Base-by-base conservation (phyloP, 2,329 filamentous ascomycete genomes). In the Colletotrichum coccodes region DNA sequence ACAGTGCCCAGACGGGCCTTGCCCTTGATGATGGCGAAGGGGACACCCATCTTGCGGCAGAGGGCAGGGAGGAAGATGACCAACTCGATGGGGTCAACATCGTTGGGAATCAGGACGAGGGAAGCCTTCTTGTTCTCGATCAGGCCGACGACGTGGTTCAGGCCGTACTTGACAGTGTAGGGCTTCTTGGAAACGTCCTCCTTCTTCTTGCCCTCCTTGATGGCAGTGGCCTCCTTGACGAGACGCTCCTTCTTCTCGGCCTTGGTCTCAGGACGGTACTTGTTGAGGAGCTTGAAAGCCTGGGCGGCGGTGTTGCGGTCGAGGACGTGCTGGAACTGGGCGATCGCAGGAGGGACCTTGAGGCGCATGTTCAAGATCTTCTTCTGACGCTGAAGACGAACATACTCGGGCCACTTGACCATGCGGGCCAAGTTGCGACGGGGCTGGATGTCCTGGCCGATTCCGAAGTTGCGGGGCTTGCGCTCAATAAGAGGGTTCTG, bases 141-240 rank as follows among this genome's bases (percentile, higher is more conserved):
- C 77, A 97, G 90, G 75, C 94, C 94, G 76, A 97, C 94, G 75
- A 99, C 96, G 90, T 99, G 96, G 92, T 99, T 99, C 79, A 99
- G 92, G 88, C 96, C 96, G 87, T 98, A 99, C 92, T 99, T 99
- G 90, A 96, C 95, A 76, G 92, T 87, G 87, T 98, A 99, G 80
- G 96, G 96, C 93, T 99, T 99, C 94, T 98, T 98, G 92, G 90
- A 94, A 83, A 97, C 95, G 80, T 97, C 95, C 90, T 99, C 97
- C 93, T 98, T 98, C 93, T 98, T 99, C 93, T 98, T 98, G 85
- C 97, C 96, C 86, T 98, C 95, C 83, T 94, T 91, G 83, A 99
- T 91, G 80, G 96, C 97, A 78, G 95, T 97, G 74, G 97, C 96
- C 91, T 99, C 96, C 90, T 97, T 94, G 84, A 93, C 91, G 75